phyloP scores from a whole-genome alignment of 2,329 filamentous ascomycete genomes.

The Colletotrichum graminicola region DNA sequence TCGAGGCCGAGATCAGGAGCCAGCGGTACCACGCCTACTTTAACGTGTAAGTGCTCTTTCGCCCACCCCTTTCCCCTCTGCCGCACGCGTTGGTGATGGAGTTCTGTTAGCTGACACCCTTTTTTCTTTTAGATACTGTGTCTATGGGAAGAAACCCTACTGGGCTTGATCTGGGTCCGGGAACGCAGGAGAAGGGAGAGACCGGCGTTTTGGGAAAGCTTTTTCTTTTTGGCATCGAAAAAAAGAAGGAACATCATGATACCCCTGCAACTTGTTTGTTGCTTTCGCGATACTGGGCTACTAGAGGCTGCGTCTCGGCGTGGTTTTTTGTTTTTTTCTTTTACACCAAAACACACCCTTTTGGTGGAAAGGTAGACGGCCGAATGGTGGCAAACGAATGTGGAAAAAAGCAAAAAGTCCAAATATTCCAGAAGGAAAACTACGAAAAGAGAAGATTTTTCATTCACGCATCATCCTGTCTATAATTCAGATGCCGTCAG shows the following conservation, averaged over 20 bases:
- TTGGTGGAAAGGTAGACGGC: too few species aligned
- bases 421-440: too few species aligned
- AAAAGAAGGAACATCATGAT: background rate
- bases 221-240: background rate
- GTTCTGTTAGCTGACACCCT: background rate
- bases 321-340: background rate
- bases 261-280: background rate
- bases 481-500: too few species aligned
- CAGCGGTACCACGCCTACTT: conserved; percentile 50
- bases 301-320: background rate
- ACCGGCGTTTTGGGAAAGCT: background rate
- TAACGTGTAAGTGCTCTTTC: conserved; percentile 50
- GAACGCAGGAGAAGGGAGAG: background rate
- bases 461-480: too few species aligned
- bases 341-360: too few species aligned
- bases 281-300: background rate
- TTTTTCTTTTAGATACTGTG: background rate
- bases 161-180: background rate
- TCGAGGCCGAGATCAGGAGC: conserved; percentile 49
- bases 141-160: conserved; percentile 9
- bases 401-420: too few species aligned
- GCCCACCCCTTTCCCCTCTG: too few species aligned
- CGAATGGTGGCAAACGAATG: too few species aligned
- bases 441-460: too few species aligned
- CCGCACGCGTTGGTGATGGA: too few species aligned